Evolutionary conservation across 2,329 filamentous ascomycete species (phyloP), one percentile per base, ranked within the genome.

Genomic region (Ophiostoma montium): DNA sequence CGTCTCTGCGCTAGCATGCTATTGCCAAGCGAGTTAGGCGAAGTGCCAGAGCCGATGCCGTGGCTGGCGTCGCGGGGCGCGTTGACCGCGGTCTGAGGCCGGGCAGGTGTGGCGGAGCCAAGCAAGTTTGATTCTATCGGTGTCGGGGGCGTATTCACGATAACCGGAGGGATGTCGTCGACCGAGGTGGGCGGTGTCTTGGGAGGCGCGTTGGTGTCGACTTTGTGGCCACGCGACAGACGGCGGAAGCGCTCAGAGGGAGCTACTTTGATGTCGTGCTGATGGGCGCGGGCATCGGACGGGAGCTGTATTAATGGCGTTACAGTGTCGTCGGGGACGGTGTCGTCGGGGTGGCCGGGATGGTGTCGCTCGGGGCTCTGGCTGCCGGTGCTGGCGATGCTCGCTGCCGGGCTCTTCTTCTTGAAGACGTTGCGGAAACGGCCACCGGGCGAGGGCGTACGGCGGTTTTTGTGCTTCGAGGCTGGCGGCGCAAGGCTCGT

Each of bases 391-490:
- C 67, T 52, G n/a, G 47, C 35, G n/a, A 46, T 43, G 38, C 50
- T 55, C 7, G 51, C 61, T 51, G 66, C 70, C 27, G 63, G 59
- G 53, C 58, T 65, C 59, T 71, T 78, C 58, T 74, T 79, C 51
- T 68, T 75, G 58, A 92, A 86, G 12, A 82, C 83, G 59, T 82
- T 80, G 62, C 76, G 83, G 53, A 90, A 69, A 59, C 80, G 85
- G 59, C 79, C 76, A 47, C 75, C 78, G 11, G 84, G 83, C 10
- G 86, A 89, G 18, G 76, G 71, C 21, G 78, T 78, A 52, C 83
- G 75, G 56, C 74, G 74, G 42, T 65, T 61, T 52, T 67, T 66
- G 42, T 65, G 60, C 52, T 67, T 66, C 57, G 63, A 67, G 55
- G 59, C 60, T 44, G 67, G 69, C 49, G 63, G 66, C 56, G 62